Evolutionary conservation across 495 filamentous ascomycete species (phyloP).

Genomic region (Trichoderma orchidacearum): DNA sequence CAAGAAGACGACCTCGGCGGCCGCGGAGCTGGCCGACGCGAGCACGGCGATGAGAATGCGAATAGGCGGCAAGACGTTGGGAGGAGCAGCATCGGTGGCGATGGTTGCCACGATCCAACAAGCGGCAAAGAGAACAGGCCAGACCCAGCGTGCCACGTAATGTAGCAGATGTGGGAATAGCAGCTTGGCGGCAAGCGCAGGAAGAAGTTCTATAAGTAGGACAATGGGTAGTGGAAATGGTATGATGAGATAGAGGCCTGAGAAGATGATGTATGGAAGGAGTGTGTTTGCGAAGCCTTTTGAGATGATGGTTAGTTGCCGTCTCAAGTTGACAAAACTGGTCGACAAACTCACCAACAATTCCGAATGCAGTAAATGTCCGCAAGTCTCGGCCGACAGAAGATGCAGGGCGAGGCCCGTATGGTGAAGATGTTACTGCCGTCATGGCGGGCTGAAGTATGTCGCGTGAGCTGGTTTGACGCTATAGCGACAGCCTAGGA

Average conservation of each 20-base stretch:
- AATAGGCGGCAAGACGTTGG: background rate
- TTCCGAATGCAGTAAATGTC: background rate
- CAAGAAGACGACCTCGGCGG: background rate
- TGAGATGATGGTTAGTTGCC: background rate
- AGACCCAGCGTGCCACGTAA: background rate
- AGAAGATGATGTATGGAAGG: background rate
- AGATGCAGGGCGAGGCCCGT: background rate
- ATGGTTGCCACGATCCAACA: background rate
- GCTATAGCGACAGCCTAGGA: background rate
- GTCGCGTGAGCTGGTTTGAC: background rate
- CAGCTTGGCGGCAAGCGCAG: background rate
- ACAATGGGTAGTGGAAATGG: background rate
- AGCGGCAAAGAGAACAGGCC: background rate
- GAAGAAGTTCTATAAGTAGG: background rate
- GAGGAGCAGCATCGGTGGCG: background rate
- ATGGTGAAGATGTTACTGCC: background rate
- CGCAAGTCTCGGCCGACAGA: background rate
- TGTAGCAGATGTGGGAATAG: background rate
- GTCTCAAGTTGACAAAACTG: too few relatives aligned
- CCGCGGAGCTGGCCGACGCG: background rate
- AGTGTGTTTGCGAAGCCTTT: conserved; percentile 1
- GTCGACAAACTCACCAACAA: background rate
- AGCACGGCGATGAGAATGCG: background rate
- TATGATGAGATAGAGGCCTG: background rate
- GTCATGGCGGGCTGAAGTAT: background rate